These are phyloP conservation scores for Lenzites betulinus DNA, from an alignment of 768 basidiomycete species.

Conservation along the genomic window DNA sequence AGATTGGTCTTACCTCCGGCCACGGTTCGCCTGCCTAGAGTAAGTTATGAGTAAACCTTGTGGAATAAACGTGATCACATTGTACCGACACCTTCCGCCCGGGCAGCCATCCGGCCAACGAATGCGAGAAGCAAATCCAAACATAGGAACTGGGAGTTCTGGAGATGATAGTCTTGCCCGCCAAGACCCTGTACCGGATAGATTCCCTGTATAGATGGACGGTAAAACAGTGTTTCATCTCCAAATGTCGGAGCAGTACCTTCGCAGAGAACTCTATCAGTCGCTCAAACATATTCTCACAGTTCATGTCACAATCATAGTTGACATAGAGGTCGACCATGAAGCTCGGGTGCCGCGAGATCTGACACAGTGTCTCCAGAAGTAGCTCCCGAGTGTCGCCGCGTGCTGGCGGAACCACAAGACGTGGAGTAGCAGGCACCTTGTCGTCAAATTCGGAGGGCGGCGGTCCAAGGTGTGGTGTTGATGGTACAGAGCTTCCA, in stretches of 20 bases:
- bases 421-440: slow-evolving; percentile 41
- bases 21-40: slow-evolving; percentile 48
- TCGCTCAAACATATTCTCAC: slow-evolving; percentile 93
- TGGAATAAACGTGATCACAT: background rate
- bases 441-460: slow-evolving; percentile 27
- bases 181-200: slow-evolving; percentile 68
- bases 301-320: slow-evolving; percentile 96
- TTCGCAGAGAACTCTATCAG: slow-evolving; percentile 86
- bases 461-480: slow-evolving; percentile 46
- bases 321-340: slow-evolving; percentile 96
- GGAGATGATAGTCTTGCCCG: slow-evolving; percentile 61
- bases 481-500: slow-evolving; percentile 36
- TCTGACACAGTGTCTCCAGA: slow-evolving; percentile 81
- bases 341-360: slow-evolving; percentile 83
- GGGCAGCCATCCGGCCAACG: slow-evolving; percentile 83
- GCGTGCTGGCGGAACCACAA: slow-evolving; percentile 72
- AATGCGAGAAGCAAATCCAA: slow-evolving; percentile 86
- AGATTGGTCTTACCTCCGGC: slow-evolving; percentile 53
- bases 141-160: slow-evolving; percentile 83
- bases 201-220: slow-evolving; percentile 57
- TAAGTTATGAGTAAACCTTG: slow-evolving; percentile 2
- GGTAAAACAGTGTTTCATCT: background rate
- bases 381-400: slow-evolving; percentile 89
- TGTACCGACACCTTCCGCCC: slow-evolving; percentile 51
- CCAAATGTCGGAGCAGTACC: slow-evolving; percentile 44